Base-by-base conservation (phyloP, 192 early-diverging fungal species). In the Backusella liffmaniae region DNA sequence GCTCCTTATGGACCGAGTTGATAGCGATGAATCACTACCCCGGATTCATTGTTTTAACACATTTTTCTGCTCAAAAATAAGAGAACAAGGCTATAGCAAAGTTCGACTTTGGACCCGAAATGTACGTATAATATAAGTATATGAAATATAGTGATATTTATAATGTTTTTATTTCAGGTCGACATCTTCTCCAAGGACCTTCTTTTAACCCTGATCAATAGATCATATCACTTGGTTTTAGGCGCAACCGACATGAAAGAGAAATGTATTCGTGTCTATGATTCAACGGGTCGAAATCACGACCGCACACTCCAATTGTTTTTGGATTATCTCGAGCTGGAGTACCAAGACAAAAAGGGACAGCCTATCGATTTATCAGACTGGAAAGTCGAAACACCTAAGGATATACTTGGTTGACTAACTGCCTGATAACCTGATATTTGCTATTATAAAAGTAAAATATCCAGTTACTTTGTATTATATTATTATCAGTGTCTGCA, bases 31-130 rank as follows among this genome's bases (percentile, higher is more conserved):
- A 0, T 67, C 56, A 23, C 70, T 90, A 44, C 94, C 94, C 0
- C 87, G 85, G 35, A 84, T 97, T 4, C 94, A 97, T 76, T 89
- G 89, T 37, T 99, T 97, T 81, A 99, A 93, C 81, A 96, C 96
- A 0, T 96, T 96, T 77, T 99, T 99, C 81, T 98, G 90, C 81
- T 79, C 88, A 46, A 92, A 85, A 8, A 80, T 99, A 39, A 59
- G 80, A 15, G 87, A 91, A 15, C 65, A 87, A 26, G 95, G 94
- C 6, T 98, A 96, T 74, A 78, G 76, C 5, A 84, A 85, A 37
- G 93, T 99, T 32, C 80, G 88, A 46, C 83, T 93, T 23, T 97
- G 96, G 95, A 93, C 95, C 9, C 90, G 91, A 49, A 93, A 90
- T 72, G 87, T 73, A 66, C 32, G 36, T 37, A 8, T 37, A 8